Evolutionary conservation across 2,329 filamentous ascomycete genomes (phyloP).

Genomic region (Sphaerulina populicola): DNA sequence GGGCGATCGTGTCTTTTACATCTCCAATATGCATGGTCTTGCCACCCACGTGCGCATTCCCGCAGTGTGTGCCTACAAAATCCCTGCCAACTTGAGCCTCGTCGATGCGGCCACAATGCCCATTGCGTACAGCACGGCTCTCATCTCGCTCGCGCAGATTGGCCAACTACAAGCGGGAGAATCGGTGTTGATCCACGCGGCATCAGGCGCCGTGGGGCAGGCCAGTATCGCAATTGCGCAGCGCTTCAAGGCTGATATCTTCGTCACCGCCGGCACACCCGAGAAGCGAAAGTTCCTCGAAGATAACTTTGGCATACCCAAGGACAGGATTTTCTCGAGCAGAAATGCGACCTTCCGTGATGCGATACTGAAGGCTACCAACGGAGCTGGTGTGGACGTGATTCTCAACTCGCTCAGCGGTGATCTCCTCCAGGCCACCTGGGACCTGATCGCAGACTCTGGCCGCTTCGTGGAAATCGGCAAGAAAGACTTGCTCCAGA

Average conservation of each 20-base stretch:
- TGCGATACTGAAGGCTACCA: constrained; percentile 25
- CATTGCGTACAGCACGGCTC: no score
- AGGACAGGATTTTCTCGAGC: constrained; percentile 30
- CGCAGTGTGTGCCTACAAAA: no score
- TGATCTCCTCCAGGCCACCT: constrained; percentile 23
- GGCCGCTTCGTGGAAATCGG: constrained; percentile 30
- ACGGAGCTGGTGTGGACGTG: constrained; percentile 32
- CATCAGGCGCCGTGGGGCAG: constrained; percentile 29
- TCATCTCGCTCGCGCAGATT: no score
- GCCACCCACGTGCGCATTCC: no score
- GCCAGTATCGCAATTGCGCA: constrained; percentile 27
- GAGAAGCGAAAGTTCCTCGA: constrained; percentile 27
- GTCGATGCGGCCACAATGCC: no score
- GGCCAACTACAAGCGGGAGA: no score
- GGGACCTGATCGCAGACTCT: constrained; percentile 26
- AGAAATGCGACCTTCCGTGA: constrained; percentile 26
- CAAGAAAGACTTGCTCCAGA: constrained; percentile 16
- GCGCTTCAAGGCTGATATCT: constrained; percentile 26
- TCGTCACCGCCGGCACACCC: constrained; percentile 26
- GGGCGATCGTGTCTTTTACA: no score
- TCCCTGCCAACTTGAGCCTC: no score
- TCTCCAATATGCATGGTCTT: no score
- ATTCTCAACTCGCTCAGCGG: constrained; percentile 30
- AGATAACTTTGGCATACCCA: constrained; percentile 25
- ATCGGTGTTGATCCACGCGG: constrained; percentile 32